These are phyloP conservation scores for Camellia sinensis DNA, from an alignment of 148 eudicot genomes.

Conservation along the genomic window DNA sequence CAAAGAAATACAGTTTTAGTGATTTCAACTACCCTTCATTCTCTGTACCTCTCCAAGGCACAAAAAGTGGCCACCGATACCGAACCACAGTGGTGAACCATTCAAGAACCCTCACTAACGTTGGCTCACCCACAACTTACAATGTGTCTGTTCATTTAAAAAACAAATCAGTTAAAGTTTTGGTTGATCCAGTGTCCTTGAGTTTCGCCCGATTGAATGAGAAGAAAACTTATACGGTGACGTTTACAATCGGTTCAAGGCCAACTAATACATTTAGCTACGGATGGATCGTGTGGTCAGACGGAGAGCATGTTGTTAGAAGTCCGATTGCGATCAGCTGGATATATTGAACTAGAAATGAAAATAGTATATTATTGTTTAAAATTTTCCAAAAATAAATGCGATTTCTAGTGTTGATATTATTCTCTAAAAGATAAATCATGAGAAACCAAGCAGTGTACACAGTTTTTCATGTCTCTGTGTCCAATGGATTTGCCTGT, in stretches of 20 bases:
- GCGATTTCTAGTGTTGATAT: background rate
- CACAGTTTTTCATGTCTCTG: background rate
- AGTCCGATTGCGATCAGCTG: conserved; percentile 70
- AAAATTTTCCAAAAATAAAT: background rate
- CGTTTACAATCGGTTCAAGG: conserved; percentile 42
- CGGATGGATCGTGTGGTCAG: conserved; percentile 70
- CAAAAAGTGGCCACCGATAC: background rate
- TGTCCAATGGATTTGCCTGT: too few relatives aligned
- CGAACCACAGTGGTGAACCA: conserved; percentile 29
- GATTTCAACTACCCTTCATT: conserved; percentile 66
- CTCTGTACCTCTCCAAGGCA: conserved; percentile 33
- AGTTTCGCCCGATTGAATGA: conserved; percentile 48
- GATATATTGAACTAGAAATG: conserved; percentile 17
- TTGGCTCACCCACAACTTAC: conserved; percentile 57
- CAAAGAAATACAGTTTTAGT: conserved; percentile 34
- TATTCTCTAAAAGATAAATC: background rate
- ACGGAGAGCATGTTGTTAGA: conserved; percentile 65
- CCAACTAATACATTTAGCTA: conserved; percentile 41
- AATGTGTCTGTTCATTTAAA: conserved; percentile 37
- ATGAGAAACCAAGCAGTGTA: background rate
- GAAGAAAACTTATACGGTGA: conserved; percentile 60
- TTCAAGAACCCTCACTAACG: conserved; percentile 65
- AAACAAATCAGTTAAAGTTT: conserved; percentile 42
- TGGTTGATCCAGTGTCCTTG: conserved; percentile 49
- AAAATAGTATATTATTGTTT: too few relatives aligned